Percentiles rank a stretch among this genome's conserved stretches.
Conservation (phyloP, 306 rosid genomes). For the Corylus heterophylla region DNA sequence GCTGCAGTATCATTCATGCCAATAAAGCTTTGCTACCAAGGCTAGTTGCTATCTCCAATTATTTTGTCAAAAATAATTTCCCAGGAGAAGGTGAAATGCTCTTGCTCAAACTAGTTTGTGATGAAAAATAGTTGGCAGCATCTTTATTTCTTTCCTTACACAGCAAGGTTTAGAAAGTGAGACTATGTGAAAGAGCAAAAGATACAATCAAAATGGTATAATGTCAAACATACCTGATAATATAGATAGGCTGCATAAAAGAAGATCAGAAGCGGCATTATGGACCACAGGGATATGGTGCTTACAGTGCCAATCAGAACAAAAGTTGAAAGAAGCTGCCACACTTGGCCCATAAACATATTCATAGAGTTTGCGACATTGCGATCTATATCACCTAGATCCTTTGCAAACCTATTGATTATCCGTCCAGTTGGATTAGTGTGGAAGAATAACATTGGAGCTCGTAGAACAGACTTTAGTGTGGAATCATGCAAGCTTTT, state of each 20-base stretch:
- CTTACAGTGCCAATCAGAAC: conserved; percentile 79
- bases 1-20: background rate
- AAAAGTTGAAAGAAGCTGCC: conserved; percentile 85
- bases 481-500: conserved; percentile 66
- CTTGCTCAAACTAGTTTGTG: too few species aligned
- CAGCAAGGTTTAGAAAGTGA: background rate
- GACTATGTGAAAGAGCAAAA: background rate
- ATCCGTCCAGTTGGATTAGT: conserved; percentile 86
- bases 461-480: conserved; percentile 55
- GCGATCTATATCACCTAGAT: conserved; percentile 75
- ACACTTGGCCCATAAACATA: conserved; percentile 63
- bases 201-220: background rate
- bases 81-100: too few species aligned
- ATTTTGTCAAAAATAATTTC: background rate
- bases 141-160: too few species aligned
- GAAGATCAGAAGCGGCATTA: conserved; percentile 78
- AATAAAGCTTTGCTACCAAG: background rate
- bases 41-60: background rate
- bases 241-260: conserved; percentile 74
- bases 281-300: conserved; percentile 87
- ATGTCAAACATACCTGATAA: conserved; percentile 62
- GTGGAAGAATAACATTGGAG: conserved; percentile 91
- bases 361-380: conserved; percentile 48
- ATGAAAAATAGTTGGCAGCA: too few species aligned
- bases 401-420: conserved; percentile 86